Base-by-base conservation (phyloP, 164 flowering plant genomes). In the Magnolia kwangsiensis region DNA sequence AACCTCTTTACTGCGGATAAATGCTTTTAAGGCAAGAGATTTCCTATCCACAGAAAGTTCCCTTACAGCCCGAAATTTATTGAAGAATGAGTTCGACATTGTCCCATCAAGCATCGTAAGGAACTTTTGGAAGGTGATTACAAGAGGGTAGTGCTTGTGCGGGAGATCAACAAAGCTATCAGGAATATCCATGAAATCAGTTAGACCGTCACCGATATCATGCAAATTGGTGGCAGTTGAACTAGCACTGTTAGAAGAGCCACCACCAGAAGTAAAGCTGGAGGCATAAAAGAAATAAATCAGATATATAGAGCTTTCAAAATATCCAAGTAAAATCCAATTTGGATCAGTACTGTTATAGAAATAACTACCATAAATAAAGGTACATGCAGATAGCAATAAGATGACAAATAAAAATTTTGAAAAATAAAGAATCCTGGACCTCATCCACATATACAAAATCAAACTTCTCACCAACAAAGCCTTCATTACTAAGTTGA, bases 371-470 rank as follows among this genome's bases (percentile, higher is more conserved):
- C 61, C 13, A 16, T 55, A 16, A 55, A 14, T 16, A 3, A 55
- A 11, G 19, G 19, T 3, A 0, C 18, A 55, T 55, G 18, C 13
- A 27, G 9, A 51, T 51, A 72, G 13, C 64, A 45, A 8, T 8
- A 71, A 20, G 7, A 50, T 16, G 1, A 61, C 9, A 73, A 1
- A 21, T 11, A 45, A 50, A 2, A 50, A 23, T 1, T 20, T 13
- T 29, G 6, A 50, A 23, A 24, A n/a, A n/a, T n/a, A n/a, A n/a
- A n/a, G n/a, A n/a, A 81, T 92, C 97, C 69, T 92, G 95, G 29
- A 91, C 97, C 77, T 92, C 97, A 80, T 92, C 97, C 63, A 92
- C 83, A 78, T 91, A 92, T 0, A 91, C 91, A 80, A 86, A 92
- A 77, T 92, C 91, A 80, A 92, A 77, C 21, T 72, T 58, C 23